These are phyloP conservation scores for Leptomonas seymouri DNA, from an alignment of 208 protist genomes.

Conservation along the genomic window DNA sequence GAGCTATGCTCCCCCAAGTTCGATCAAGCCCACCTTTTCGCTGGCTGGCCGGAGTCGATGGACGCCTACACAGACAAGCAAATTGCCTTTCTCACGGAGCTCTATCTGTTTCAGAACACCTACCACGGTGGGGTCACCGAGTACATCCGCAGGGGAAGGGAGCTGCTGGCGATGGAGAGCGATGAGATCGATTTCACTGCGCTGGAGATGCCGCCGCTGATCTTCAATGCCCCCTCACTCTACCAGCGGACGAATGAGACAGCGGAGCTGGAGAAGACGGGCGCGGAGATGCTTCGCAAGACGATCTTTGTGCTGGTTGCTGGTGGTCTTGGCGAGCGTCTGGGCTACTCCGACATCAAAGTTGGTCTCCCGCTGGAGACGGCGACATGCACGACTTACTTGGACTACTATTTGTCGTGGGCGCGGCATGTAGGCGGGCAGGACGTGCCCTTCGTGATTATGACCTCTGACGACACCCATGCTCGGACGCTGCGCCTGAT, in stretches of 20 bases:
- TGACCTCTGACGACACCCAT: slow-evolving; percentile 95
- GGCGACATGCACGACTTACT: slow-evolving; percentile 70
- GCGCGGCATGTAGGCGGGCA: slow-evolving; percentile 41
- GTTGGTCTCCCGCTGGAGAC: slow-evolving; percentile 88
- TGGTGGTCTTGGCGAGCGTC: slow-evolving; percentile 92
- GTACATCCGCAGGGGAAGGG: slow-evolving; percentile 80
- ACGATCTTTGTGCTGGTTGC: slow-evolving; percentile 92
- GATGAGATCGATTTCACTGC: slow-evolving; percentile 30
- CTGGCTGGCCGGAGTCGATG: slow-evolving; percentile 47
- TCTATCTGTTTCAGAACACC: slow-evolving; percentile 50
- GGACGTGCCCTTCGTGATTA: slow-evolving; percentile 90
- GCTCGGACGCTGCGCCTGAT: slow-evolving; percentile 77
- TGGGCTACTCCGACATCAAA: slow-evolving; percentile 93
- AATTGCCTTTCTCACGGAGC: slow-evolving; percentile 44
- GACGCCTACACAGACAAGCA: slow-evolving; percentile 50
- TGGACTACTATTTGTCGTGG: slow-evolving; percentile 84
- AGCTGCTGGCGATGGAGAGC: slow-evolving; percentile 56
- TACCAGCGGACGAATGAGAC: slow-evolving; percentile 42
- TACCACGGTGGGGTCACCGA: slow-evolving; percentile 82
- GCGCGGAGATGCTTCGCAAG: slow-evolving; percentile 41
- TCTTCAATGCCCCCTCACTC: slow-evolving; percentile 66
- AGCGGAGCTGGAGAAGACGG: slow-evolving; percentile 46
- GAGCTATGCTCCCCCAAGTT: slow-evolving; percentile 41
- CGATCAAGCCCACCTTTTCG: slow-evolving; percentile 77
- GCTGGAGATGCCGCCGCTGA: slow-evolving; percentile 63